Evolutionary conservation across 805 yeast species (phyloP).

Genomic region (Kodamaea hsintzibuensis): DNA sequence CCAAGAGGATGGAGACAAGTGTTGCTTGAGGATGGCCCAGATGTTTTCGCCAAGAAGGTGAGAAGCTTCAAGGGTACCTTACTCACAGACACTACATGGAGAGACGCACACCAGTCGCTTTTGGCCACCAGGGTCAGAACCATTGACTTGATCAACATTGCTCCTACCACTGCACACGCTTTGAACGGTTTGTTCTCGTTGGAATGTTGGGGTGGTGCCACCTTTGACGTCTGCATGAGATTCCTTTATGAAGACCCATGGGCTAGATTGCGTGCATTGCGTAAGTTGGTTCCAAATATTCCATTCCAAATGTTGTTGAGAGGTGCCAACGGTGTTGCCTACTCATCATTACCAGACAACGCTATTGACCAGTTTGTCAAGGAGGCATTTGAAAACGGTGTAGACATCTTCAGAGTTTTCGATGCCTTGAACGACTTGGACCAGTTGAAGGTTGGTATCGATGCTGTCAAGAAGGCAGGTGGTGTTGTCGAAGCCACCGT

Average conservation of each 20-base stretch:
- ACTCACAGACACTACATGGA: slow-evolving; percentile 99
- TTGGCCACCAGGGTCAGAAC: slow-evolving; percentile 98
- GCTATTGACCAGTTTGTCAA: slow-evolving; percentile 96
- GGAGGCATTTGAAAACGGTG: slow-evolving; percentile 95
- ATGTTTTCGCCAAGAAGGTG: slow-evolving; percentile 83
- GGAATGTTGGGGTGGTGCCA: slow-evolving; percentile 99
- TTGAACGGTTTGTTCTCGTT: slow-evolving; percentile 87
- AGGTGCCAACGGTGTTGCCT: slow-evolving; percentile 99
- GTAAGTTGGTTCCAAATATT: slow-evolving; percentile 92
- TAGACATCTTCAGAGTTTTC: slow-evolving; percentile 95
- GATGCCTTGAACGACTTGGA: slow-evolving; percentile 97
- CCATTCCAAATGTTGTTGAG: slow-evolving; percentile 99
- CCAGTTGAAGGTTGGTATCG: slow-evolving; percentile 95
- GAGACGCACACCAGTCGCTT: slow-evolving; percentile 98
- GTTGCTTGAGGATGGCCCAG: slow-evolving; percentile 83
- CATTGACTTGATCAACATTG: slow-evolving; percentile 85
- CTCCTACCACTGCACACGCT: slow-evolving; percentile 91
- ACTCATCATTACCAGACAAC: slow-evolving; percentile 96
- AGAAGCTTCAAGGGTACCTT: slow-evolving; percentile 82
- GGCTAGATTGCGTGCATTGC: slow-evolving; percentile 87
- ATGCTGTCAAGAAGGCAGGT: slow-evolving; percentile 96
- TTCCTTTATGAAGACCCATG: slow-evolving; percentile 98
- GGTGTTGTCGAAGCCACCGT: slow-evolving; percentile 99
- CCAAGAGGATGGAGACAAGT: slow-evolving; percentile 89
- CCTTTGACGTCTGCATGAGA: slow-evolving; percentile 98